Conservation (phyloP, 176 grass and related monocot species). For the Musa acuminata region DNA sequence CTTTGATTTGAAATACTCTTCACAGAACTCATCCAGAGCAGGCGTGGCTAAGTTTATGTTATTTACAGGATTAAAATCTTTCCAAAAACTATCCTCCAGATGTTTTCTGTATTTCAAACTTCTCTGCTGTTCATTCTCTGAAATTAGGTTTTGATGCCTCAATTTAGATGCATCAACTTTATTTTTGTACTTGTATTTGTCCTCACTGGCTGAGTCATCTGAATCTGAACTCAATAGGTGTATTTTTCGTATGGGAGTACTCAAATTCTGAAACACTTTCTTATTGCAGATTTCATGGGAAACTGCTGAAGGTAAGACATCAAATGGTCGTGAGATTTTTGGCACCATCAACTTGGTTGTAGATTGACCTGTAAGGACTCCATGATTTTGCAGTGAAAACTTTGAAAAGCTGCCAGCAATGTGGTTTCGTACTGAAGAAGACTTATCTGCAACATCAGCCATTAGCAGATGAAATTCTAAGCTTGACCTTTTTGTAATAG, state of each 20-base stretch:
- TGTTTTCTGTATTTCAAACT: conserved; percentile 14
- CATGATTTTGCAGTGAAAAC: conserved; percentile 39
- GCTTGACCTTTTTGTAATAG: not conserved
- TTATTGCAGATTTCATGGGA: conserved; percentile 63
- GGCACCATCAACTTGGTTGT: conserved; percentile 32
- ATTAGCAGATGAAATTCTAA: conserved; percentile 5
- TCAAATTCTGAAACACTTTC: conserved; percentile 54
- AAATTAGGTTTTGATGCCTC: conserved; percentile 16
- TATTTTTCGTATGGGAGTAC: conserved; percentile 72
- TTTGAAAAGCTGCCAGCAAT: conserved; percentile 42
- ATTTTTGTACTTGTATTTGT: conserved; percentile 27
- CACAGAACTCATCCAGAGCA: conserved; percentile 78
- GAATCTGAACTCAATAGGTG: conserved; percentile 70
- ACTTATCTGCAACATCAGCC: conserved; percentile 40
- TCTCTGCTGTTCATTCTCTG: conserved; percentile 19
- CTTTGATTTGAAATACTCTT: conserved; percentile 60
- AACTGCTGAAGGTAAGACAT: conserved; percentile 33
- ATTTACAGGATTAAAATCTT: conserved; percentile 13
- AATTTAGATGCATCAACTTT: conserved; percentile 23
- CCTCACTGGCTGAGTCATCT: conserved; percentile 31
- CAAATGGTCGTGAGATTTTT: conserved; percentile 27
- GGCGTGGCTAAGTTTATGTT: conserved; percentile 48
- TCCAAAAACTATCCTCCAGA: conserved; percentile 11
- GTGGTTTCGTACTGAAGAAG: conserved; percentile 37
- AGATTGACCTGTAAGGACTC: conserved; percentile 42